These are phyloP conservation scores for Penicillium olsonii DNA, from an alignment of 2,329 filamentous ascomycete genomes.

Conservation along the genomic window DNA sequence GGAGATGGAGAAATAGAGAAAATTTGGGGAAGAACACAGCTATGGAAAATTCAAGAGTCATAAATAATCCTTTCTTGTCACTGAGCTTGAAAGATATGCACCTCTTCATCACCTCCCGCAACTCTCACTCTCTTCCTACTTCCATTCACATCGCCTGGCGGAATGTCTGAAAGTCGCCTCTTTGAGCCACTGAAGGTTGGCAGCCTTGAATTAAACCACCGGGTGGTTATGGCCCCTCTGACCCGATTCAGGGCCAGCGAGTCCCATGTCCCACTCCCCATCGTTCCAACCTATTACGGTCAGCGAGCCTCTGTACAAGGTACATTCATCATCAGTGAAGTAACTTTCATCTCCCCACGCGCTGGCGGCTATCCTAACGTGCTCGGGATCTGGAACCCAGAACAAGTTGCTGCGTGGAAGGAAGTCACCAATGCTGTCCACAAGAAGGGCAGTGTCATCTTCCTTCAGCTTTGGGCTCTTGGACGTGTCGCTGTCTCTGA, in stretches of 20 bases:
- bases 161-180: not conserved
- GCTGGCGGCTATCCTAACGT: not conserved
- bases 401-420: not conserved
- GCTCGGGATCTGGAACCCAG: not conserved
- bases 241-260: not conserved
- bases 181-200: not conserved
- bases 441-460: not conserved
- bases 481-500: slow-evolving; percentile 35
- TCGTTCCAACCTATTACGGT: not conserved
- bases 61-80: no score
- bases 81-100: no score
- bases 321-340: not conserved
- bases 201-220: not conserved
- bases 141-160: no score
- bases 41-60: no score
- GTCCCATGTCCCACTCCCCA: not conserved
- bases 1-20: no score
- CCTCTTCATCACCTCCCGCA: no score
- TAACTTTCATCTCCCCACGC: not conserved
- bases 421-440: not conserved
- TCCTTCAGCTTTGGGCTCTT: not conserved
- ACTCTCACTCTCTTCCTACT: no score
- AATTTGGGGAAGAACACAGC: no score
- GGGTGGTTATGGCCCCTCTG: not conserved
- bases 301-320: not conserved